phyloP scores from a whole-genome alignment of 129 eudicot genomes.

The Tagetes patula region DNA sequence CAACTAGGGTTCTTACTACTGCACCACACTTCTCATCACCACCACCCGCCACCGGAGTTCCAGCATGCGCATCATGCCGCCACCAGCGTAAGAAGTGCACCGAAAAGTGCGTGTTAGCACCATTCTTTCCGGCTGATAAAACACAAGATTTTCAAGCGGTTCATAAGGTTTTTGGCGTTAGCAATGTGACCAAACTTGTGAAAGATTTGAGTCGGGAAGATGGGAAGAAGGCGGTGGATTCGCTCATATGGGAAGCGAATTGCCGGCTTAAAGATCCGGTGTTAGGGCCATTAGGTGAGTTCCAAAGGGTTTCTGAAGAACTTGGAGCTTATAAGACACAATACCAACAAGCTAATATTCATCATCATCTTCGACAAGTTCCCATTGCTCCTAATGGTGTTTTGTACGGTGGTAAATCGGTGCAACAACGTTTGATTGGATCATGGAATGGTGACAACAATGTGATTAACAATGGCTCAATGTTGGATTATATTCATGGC shows the following conservation, averaged over 20 bases:
- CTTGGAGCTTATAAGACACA: slow-evolving; percentile 52
- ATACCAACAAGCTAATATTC: slow-evolving; percentile 37
- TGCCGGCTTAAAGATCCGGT: slow-evolving; percentile 78
- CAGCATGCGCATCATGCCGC: slow-evolving; percentile 94
- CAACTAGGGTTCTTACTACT: slow-evolving; percentile 37
- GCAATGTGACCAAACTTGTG: slow-evolving; percentile 67
- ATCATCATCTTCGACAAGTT: slow-evolving; percentile 36
- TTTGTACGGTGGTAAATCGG: slow-evolving; percentile 28
- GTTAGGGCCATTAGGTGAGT: slow-evolving; percentile 75
- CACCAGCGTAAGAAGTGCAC: slow-evolving; percentile 92
- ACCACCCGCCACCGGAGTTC: slow-evolving; percentile 38
- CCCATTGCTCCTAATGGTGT: slow-evolving; percentile 32
- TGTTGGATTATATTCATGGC: slow-evolving; percentile 33
- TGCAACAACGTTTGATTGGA: slow-evolving; percentile 41
- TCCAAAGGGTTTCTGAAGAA: slow-evolving; percentile 59
- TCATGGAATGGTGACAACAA: slow-evolving; percentile 39
- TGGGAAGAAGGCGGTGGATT: slow-evolving; percentile 58
- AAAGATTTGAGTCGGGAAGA: slow-evolving; percentile 48
- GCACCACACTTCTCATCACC: slow-evolving; percentile 31
- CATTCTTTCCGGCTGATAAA: slow-evolving; percentile 67
- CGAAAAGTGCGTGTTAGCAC: slow-evolving; percentile 75
- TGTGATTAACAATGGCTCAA: slow-evolving; percentile 25
- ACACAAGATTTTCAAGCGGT: slow-evolving; percentile 80
- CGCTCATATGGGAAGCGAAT: slow-evolving; percentile 83
- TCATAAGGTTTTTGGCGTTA: slow-evolving; percentile 87